These are phyloP conservation scores for Smallanthus sonchifolius DNA, from an alignment of 129 eudicot genomes.

Conservation along the genomic window DNA sequence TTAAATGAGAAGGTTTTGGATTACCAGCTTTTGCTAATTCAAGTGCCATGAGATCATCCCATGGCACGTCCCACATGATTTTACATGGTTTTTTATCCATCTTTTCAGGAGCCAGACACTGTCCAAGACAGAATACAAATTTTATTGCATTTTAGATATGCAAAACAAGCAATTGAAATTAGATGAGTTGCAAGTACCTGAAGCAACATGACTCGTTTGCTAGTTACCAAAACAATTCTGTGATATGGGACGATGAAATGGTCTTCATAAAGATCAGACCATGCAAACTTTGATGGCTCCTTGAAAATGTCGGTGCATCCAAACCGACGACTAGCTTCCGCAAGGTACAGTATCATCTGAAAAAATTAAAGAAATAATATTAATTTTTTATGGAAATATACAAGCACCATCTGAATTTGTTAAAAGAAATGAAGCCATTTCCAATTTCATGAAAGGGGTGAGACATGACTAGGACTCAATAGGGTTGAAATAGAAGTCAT, in stretches of 20 bases:
- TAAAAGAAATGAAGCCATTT: background rate
- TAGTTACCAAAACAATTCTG: slow-evolving; percentile 81
- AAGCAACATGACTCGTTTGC: slow-evolving; percentile 76
- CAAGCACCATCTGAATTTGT: background rate
- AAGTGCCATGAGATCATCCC: slow-evolving; percentile 87
- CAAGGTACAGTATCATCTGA: slow-evolving; percentile 91
- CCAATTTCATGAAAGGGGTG: background rate
- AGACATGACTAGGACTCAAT: background rate
- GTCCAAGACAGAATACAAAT: slow-evolving; percentile 16
- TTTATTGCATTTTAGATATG: slow-evolving; percentile 5
- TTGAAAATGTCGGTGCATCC: slow-evolving; percentile 94
- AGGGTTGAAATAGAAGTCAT: background rate
- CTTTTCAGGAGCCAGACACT: slow-evolving; percentile 73
- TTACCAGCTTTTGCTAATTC: slow-evolving; percentile 88
- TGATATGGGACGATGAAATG: slow-evolving; percentile 76
- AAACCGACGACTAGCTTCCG: slow-evolving; percentile 95
- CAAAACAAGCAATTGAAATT: background rate
- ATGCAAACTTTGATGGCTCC: slow-evolving; percentile 97
- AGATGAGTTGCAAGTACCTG: slow-evolving; percentile 46
- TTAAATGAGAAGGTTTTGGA: slow-evolving; percentile 68
- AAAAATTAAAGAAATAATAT: background rate
- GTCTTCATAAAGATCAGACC: slow-evolving; percentile 91
- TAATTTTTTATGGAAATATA: background rate
- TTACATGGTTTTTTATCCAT: slow-evolving; percentile 93
- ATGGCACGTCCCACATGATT: slow-evolving; percentile 94